Base-by-base conservation (phyloP, 345 rosid genomes). In the Erodium maritimum region DNA sequence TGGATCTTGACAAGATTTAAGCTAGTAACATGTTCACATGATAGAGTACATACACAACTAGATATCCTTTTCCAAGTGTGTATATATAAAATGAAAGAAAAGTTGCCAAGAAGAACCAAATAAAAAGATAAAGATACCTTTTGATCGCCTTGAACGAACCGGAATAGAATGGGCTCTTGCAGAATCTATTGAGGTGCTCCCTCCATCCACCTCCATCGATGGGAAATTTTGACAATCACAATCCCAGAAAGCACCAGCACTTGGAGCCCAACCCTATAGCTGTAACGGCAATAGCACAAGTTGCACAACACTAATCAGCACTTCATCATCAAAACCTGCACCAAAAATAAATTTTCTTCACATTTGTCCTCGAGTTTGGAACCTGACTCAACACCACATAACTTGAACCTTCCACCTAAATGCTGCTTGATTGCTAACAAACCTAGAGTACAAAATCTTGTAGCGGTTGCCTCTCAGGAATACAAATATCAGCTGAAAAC, bases 131-230 rank as follows among this genome's bases (percentile, higher is more conserved):
- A 51, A n/a, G 19, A 3, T 29, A 82, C 87, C 84, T 69, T 71
- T 68, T 1, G 64, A 23, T 68, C 73, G 63, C 14, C 72, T 23
- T 2, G 82, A 77, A 52, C 64, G 77, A 54, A 73, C 57, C 17
- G 61, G 73, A 42, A 72, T 59, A 0, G 77, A 45, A 22, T 59
- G 75, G 58, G 42, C 68, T 29, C 45, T 56, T 33, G 19, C 54
- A 19, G 63, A 65, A 71, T 59, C 69, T 59, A 65, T 42, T 5
- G 73, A 54, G 23, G 67, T 46, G 64, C 57, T 70, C 19, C 60
- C 73, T 57, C 72, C 75, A 20, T 73, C 82, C 60, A 67, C 72
- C 20, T 80, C 80, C 80, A 77, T 76, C 71, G 62, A 50, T 63
- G 25, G 23, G 2, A 57, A 68, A 25, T 7, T 42, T 42, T 42